Conservation (phyloP, 371 early-diverging fungal genomes). For the Massospora cicadina region DNA sequence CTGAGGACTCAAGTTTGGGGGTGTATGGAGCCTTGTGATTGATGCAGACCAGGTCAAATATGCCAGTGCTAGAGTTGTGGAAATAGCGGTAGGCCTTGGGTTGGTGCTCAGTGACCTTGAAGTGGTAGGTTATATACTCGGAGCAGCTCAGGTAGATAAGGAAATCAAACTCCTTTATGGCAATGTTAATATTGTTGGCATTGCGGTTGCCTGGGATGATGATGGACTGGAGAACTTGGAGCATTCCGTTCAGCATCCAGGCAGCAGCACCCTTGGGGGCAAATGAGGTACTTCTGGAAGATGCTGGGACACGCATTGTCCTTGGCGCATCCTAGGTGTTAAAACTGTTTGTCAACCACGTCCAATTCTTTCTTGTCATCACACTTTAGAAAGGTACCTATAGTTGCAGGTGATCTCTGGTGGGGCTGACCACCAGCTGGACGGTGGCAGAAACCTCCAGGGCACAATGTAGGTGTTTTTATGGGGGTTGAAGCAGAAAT, state of each 20-base stretch:
- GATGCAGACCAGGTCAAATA: constrained; percentile 67
- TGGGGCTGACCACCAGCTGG: too few species aligned
- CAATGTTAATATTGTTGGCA: constrained; percentile 77
- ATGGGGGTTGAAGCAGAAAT: too few species aligned
- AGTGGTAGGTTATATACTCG: constrained; percentile 53
- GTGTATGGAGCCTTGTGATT: constrained; percentile 82
- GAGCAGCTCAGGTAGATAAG: constrained; percentile 55
- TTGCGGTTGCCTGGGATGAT: constrained; percentile 91
- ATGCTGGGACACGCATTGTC: constrained; percentile 70
- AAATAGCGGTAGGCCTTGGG: constrained; percentile 77
- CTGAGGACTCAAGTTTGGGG: constrained; percentile 57
- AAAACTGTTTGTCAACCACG: constrained; percentile 73
- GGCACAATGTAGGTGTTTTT: too few species aligned
- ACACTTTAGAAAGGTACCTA: constrained; percentile 90
- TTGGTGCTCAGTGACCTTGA: constrained; percentile 53
- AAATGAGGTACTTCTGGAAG: constrained; percentile 86
- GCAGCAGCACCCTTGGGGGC: constrained; percentile 95
- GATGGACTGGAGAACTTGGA: constrained; percentile 76
- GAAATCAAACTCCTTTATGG: constrained; percentile 61
- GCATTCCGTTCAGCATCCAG: constrained; percentile 91
- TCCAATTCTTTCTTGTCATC: constrained; percentile 93
- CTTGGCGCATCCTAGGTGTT: constrained; percentile 72
- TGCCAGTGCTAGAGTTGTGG: constrained; percentile 78
- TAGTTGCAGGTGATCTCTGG: too few species aligned
- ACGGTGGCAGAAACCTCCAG: too few species aligned